Evolutionary conservation across 2,329 filamentous ascomycete species (phyloP), one percentile per base, ranked within the genome.

Genomic region (Talaromyces amestolkiae): DNA sequence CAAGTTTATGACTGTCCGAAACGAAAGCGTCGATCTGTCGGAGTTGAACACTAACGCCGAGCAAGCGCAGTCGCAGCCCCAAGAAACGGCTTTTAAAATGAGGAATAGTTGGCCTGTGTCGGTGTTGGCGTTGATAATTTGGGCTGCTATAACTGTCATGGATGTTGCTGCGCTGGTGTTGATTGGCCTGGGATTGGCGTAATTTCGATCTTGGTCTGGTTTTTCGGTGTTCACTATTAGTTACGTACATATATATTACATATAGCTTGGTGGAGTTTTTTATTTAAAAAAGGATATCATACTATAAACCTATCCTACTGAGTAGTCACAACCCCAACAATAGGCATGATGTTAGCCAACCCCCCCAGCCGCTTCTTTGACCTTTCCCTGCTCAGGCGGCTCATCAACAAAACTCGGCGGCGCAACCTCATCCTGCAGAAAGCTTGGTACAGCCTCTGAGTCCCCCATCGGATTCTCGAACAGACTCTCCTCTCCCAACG

Each of bases 361-460:
- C 31, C 69, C 68, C n/a, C 84, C 83, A 17, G 85, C 93, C 54
- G 87, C 91, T 78, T 96, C 92, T 82, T 94, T 95, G 58, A 96
- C 86, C 81, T 95, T 93, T 15, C 83, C 83, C 56, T 86, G 81
- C 78, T 89, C 85, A 1, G 93, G 93, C 19, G 92, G 87, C 81
- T 97, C 93, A 78, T 99, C 95, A 66, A 99, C 91, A 77, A 99
- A 98, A 61, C 93, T 89, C 22, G 87, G 87, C 43, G 92, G 92
- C 65, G 87, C 85, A 17, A 92, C 87, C 78, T 97, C 93, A 72
- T 98, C 95, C 75, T 92, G 87, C 84, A 99, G 83, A 78, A 96
- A 99, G 60, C 89, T 89, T 0, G 95, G 95, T 70, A 96, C 77
- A 41, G 83, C 83, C 58, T 86, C 87, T 35, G 83, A 83, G 37